A percentile compares a stretch with the other conserved stretches of the same genome.
phyloP scores from a whole-genome alignment of 2,329 filamentous ascomycete species.

The Epichloe uncinata region DNA sequence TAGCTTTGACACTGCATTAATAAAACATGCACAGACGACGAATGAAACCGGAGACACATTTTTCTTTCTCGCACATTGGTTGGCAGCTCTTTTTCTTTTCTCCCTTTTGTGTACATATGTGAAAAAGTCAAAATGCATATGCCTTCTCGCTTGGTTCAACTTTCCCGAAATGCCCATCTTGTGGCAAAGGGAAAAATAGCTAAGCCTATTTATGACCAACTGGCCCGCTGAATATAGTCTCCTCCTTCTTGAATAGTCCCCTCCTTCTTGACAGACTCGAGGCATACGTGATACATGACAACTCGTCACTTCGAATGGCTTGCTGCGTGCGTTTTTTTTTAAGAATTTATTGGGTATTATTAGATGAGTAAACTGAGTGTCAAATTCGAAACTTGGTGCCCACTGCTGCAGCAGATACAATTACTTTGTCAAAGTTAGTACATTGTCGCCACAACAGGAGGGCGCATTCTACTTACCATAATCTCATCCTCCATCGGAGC shows the following conservation, averaged over 20 bases:
- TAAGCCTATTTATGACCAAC: not conserved
- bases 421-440: conserved; percentile 3
- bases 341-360: conserved; percentile 5
- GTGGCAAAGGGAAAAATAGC: too few species aligned
- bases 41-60: not conserved
- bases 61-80: not conserved
- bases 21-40: not conserved
- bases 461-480: conserved; percentile 21
- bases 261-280: not conserved
- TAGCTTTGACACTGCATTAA: not conserved
- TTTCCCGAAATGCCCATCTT: not conserved
- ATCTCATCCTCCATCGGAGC: conserved; percentile 57
- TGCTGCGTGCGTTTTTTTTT: not conserved
- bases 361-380: not conserved
- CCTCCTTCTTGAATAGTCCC: not conserved
- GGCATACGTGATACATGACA: not conserved
- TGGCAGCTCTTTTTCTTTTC: not conserved
- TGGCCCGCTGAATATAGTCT: not conserved
- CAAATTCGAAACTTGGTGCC: not conserved
- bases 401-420: not conserved
- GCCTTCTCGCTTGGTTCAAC: not conserved
- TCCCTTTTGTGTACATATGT: not conserved
- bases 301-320: not conserved
- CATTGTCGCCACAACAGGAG: not conserved
- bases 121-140: not conserved